These are phyloP conservation scores for Agrostemma githago DNA, from an alignment of 148 eudicot species.

Conservation along the genomic window DNA sequence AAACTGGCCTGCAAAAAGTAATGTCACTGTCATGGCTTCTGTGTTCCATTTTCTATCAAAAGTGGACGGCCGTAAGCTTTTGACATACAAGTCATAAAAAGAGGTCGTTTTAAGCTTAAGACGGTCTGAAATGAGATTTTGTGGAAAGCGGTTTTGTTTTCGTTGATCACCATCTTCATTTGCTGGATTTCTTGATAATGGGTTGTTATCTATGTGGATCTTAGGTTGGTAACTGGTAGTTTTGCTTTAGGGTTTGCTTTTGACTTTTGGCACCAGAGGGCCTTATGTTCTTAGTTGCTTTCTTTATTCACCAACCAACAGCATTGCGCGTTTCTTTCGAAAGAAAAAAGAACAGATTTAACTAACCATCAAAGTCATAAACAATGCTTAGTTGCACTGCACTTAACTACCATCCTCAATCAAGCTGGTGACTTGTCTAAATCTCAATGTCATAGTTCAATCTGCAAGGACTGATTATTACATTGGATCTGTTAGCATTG, in stretches of 20 bases:
- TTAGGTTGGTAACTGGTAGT: constrained; percentile 11
- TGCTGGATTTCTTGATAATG: constrained; percentile 14
- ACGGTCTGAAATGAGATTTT: not conserved
- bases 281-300: constrained; percentile 8
- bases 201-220: constrained; percentile 20
- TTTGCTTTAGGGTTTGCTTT: constrained; percentile 25
- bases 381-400: not conserved
- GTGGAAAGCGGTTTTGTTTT: not conserved
- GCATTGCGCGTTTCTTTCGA: constrained; percentile 15
- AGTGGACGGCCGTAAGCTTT: not conserved
- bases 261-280: constrained; percentile 25
- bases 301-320: constrained; percentile 23
- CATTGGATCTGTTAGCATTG: not conserved
- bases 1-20: not conserved
- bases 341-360: not conserved
- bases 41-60: constrained; percentile 1
- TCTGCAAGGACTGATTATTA: not conserved
- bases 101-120: too few species aligned
- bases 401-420: constrained; percentile 13
- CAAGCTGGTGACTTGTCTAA: constrained; percentile 3
- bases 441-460: constrained; percentile 1
- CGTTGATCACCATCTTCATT: not conserved
- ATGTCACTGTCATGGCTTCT: too few species aligned
- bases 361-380: constrained; percentile 12
- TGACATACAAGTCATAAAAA: too few species aligned